Percentiles rank a stretch among this genome's conserved stretches.
Conservation (phyloP, 495 filamentous ascomycete genomes). For the Jackrogersella multiformis region DNA sequence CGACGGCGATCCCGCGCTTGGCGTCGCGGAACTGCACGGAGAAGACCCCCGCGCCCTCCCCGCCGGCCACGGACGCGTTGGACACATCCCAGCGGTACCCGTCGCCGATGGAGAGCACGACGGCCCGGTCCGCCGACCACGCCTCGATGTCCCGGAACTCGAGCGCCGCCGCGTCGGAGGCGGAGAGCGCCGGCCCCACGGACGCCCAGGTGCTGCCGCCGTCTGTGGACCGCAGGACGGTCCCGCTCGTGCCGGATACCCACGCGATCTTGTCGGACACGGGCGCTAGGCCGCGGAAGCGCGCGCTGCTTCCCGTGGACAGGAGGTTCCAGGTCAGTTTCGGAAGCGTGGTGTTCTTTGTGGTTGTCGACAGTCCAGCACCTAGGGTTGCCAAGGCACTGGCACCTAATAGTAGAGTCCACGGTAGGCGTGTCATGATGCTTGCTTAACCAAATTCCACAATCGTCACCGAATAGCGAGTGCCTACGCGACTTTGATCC, state of each 20-base stretch:
- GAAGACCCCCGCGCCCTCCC: conserved; percentile 34
- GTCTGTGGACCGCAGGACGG: conserved; percentile 32
- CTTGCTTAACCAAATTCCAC: not conserved
- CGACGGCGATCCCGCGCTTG: conserved; percentile 34
- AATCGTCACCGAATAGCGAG: not conserved
- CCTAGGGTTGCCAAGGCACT: not conserved
- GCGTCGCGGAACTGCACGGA: conserved; percentile 38
- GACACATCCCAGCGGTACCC: conserved; percentile 37
- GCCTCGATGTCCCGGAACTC: conserved; percentile 42
- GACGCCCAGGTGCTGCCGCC: conserved; percentile 32
- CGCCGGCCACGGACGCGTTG: conserved; percentile 22
- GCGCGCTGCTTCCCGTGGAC: conserved; percentile 21
- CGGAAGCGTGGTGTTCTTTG: not conserved
- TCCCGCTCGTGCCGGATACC: conserved; percentile 30
- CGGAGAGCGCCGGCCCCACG: conserved; percentile 26
- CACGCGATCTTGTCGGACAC: conserved; percentile 30
- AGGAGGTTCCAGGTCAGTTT: conserved; percentile 20
- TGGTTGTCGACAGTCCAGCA: not conserved
- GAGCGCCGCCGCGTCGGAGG: conserved; percentile 6
- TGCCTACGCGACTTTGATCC: not conserved
- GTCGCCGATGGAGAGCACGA: conserved; percentile 55
- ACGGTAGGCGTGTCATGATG: conserved; percentile 23
- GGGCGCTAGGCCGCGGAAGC: conserved; percentile 31
- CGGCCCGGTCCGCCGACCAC: conserved; percentile 30
- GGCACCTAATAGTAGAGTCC: not conserved